Base-by-base conservation (phyloP, 176 grass and related monocot genomes). In the Oryza rufipogon region DNA sequence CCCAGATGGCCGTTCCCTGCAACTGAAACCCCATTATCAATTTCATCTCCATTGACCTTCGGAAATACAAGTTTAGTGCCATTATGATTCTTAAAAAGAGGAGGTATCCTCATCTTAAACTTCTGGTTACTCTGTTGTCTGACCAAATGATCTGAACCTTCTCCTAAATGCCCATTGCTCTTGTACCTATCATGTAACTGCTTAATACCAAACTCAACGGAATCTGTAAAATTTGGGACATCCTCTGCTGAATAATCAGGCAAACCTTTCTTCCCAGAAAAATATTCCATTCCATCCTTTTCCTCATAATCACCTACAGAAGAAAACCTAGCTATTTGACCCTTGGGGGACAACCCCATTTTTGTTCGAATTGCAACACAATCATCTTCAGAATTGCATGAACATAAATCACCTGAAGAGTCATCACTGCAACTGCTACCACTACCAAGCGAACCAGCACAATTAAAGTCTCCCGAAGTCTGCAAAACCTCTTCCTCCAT, bases 401-500 rank as follows among this genome's bases (percentile, higher is more conserved):
- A 92, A 89, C 89, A 90, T 80, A 92, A 86, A 34, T 95, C 89
- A 79, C 70, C 89, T 32, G 91, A 98, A 86, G 83, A 87, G 88
- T 88, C 89, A 84, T 91, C 89, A 61, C 93, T 95, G 80, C 88
- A 92, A 54, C 91, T 94, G 75, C 87, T 90, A 85, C 56, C 86
- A 77, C 87, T 92, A 71, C 89, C 89, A 73, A 89, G 80, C 66
- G 77, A 92, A 85, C 70, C 64, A 33, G 76, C 75, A 81, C 75
- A 88, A 69, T 86, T 76, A 48, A 89, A 79, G 71, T 92, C 80
- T 74, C 74, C 89, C 49, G 91, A 92, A 32, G 83, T 80, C 76
- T 96, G 89, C 83, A 99, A 78, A 83, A 90, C 84, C 26, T 99
- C 93, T 86, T 95, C 90, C 38, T 99, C 93, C 64, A 93, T 68